Evolutionary conservation across 495 filamentous ascomycete genomes (phyloP).

Genomic region (Lophiostoma macrostomum): DNA sequence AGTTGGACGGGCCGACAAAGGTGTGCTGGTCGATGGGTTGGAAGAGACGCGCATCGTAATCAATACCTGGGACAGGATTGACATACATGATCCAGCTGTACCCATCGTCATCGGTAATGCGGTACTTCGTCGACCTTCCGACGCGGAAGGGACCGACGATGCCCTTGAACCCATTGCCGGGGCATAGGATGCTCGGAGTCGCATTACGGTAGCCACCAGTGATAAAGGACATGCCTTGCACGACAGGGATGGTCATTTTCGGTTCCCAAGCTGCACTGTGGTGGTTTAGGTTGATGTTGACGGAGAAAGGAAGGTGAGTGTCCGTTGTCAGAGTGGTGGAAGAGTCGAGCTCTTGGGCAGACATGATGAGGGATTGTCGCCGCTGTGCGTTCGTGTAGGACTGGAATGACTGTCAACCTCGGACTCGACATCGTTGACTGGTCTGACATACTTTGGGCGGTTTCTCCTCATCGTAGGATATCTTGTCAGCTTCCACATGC

Average conservation of each 20-base stretch:
- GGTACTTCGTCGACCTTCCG: constrained; percentile 69
- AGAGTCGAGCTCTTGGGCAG: constrained; percentile 65
- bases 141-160: constrained; percentile 56
- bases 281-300: constrained; percentile 62
- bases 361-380: constrained; percentile 74
- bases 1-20: constrained; percentile 51
- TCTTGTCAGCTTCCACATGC: constrained; percentile 57
- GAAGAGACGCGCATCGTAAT: constrained; percentile 45
- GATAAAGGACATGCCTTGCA: constrained; percentile 87
- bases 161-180: constrained; percentile 61
- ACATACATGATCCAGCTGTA: constrained; percentile 79
- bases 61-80: constrained; percentile 47
- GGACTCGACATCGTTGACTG: neutral
- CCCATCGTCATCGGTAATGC: constrained; percentile 64
- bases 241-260: constrained; percentile 71
- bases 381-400: constrained; percentile 81
- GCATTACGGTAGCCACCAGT: constrained; percentile 70
- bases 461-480: constrained; percentile 49
- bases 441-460: constrained; percentile 49
- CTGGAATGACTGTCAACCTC: constrained; percentile 25
- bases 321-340: constrained; percentile 62
- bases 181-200: constrained; percentile 69
- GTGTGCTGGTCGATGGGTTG: constrained; percentile 46
- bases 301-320: constrained; percentile 64
- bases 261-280: constrained; percentile 48